A percentile compares a stretch with the other conserved stretches of the same genome.
phyloP scores from a whole-genome alignment of 2,329 filamentous ascomycete species.

The Annulohypoxylon truncatum region DNA sequence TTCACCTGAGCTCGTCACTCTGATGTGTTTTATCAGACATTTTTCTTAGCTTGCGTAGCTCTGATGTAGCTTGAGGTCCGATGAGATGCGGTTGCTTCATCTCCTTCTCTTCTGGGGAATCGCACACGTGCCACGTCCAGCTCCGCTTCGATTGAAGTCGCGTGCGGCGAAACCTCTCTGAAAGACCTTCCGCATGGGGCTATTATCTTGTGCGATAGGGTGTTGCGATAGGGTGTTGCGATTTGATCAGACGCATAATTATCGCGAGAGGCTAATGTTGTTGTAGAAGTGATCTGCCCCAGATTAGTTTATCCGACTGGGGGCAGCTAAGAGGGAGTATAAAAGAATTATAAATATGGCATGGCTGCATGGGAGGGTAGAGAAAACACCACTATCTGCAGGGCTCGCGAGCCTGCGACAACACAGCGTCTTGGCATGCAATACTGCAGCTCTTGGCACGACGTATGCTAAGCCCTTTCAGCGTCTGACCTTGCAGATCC shows the following conservation, averaged over 20 bases:
- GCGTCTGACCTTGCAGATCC: slow-evolving; percentile 30
- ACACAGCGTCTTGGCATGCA: slow-evolving; percentile 28
- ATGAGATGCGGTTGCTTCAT: neutral
- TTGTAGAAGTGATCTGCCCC: slow-evolving; percentile 34
- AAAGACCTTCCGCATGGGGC: slow-evolving; percentile 33
- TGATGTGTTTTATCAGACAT: slow-evolving; percentile 10
- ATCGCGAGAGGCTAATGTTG: slow-evolving; percentile 13
- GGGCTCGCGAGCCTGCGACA: slow-evolving; percentile 25
- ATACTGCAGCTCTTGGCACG: slow-evolving; percentile 26
- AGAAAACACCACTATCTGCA: neutral
- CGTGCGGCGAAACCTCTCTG: slow-evolving; percentile 26
- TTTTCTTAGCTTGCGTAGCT: neutral
- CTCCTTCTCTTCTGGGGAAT: slow-evolving; percentile 36
- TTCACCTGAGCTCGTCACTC: slow-evolving; percentile 9
- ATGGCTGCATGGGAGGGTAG: neutral
- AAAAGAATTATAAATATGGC: neutral
- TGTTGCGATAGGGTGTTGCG: slow-evolving; percentile 7
- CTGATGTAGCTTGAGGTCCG: neutral
- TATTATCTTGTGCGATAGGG: slow-evolving; percentile 22
- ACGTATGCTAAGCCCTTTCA: slow-evolving; percentile 31
- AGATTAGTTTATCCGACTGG: neutral
- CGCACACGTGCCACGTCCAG: slow-evolving; percentile 31
- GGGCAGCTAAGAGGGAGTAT: neutral
- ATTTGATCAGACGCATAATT: slow-evolving; percentile 12
- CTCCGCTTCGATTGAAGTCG: slow-evolving; percentile 18